These are phyloP conservation scores for Nicotiana noctiflora DNA, from an alignment of 257 asterid genomes.

Conservation along the genomic window DNA sequence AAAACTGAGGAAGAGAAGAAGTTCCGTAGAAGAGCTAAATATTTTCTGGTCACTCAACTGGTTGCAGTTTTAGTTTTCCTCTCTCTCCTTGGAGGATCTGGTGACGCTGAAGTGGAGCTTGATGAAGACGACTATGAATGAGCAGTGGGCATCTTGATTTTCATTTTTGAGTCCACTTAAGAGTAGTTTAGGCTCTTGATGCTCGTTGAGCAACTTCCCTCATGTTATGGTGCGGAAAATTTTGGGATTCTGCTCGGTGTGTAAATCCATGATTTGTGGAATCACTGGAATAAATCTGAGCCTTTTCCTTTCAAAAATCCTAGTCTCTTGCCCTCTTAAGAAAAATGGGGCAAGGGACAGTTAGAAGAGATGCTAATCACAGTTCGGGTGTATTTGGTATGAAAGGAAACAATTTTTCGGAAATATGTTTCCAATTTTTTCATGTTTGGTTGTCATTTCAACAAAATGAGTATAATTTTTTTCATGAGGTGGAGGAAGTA, in stretches of 20 bases:
- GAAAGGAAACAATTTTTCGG: no score
- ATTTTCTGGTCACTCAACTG: constrained; percentile 74
- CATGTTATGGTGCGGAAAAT: neutral
- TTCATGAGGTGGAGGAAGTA: no score
- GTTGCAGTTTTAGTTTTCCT: constrained; percentile 77
- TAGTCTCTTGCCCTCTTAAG: neutral
- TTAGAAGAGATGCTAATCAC: neutral
- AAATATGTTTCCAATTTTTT: no score
- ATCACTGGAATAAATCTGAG: neutral
- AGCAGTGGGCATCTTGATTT: neutral
- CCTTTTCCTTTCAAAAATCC: neutral
- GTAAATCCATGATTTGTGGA: neutral
- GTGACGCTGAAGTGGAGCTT: constrained; percentile 55
- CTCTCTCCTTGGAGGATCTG: constrained; percentile 60
- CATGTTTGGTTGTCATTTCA: no score
- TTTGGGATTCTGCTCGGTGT: neutral
- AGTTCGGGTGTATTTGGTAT: neutral
- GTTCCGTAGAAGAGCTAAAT: constrained; percentile 72
- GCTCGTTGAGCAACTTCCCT: neutral
- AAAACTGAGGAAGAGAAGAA: constrained; percentile 90
- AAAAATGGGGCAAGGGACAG: neutral
- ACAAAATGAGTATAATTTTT: no score
- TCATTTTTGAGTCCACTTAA: neutral
- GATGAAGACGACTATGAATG: constrained; percentile 52
- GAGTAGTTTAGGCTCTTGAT: constrained; percentile 1